A percentile compares a stretch with the other conserved stretches of the same genome.
These are phyloP conservation scores for Clarireedia monteithiana DNA, from an alignment of 2,329 filamentous ascomycete species.

Conservation along the genomic window DNA sequence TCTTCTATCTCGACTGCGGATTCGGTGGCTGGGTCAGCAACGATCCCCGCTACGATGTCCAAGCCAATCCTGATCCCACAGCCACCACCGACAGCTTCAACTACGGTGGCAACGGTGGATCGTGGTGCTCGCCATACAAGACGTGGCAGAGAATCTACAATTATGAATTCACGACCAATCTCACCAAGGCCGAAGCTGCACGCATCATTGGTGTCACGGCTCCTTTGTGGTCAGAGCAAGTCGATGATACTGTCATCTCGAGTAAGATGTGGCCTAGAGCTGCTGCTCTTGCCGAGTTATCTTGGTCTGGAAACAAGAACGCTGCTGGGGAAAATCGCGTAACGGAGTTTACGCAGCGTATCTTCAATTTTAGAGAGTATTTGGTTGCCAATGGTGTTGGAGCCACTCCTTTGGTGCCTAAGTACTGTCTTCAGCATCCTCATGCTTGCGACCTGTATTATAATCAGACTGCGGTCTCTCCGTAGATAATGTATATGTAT, in stretches of 20 bases:
- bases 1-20: constrained; percentile 77
- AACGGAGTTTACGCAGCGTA: constrained; percentile 44
- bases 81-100: constrained; percentile 42
- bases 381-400: constrained; percentile 45
- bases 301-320: constrained; percentile 63
- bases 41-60: constrained; percentile 47
- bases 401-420: constrained; percentile 44
- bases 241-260: constrained; percentile 67
- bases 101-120: constrained; percentile 57
- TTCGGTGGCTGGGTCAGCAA: constrained; percentile 65
- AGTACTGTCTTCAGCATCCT: constrained; percentile 50
- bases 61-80: constrained; percentile 52
- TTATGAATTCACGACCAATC: constrained; percentile 61
- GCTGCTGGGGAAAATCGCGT: constrained; percentile 57
- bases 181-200: constrained; percentile 52
- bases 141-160: constrained; percentile 75
- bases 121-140: constrained; percentile 75
- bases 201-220: constrained; percentile 73
- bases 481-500: too few species aligned
- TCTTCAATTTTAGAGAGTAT: constrained; percentile 53
- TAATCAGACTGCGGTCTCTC: constrained; percentile 35
- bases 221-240: constrained; percentile 73
- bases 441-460: constrained; percentile 49
- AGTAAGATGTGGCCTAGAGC: constrained; percentile 67
- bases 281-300: constrained; percentile 63